Conservation (phyloP, 371 early-diverging fungal species). For the Syncephalastrum racemosum region DNA sequence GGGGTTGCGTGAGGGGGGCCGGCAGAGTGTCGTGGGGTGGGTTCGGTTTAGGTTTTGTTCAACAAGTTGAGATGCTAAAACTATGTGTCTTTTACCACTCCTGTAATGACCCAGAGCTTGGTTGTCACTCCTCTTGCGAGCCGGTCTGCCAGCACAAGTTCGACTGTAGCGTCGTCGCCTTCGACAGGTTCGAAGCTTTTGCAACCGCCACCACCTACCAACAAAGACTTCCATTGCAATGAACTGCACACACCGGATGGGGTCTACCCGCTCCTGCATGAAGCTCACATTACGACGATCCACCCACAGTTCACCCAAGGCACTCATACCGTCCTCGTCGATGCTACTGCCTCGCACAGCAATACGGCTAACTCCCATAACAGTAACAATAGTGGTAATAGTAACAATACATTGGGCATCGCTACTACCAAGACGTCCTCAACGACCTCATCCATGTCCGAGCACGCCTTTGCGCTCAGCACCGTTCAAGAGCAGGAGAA, state of each 20-base stretch:
- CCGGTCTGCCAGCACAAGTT: slow-evolving; percentile 16
- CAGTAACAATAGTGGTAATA: slow-evolving; percentile 2
- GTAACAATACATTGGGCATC: slow-evolving; percentile 5
- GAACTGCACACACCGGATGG: slow-evolving; percentile 61
- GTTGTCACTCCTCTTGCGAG: slow-evolving; percentile 13
- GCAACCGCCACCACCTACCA: slow-evolving; percentile 40
- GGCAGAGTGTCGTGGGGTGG: too few species aligned
- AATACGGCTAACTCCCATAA: neutral
- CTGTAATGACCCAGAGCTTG: slow-evolving; percentile 2
- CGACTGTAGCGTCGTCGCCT: slow-evolving; percentile 3
- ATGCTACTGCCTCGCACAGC: slow-evolving; percentile 25
- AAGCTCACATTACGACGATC: slow-evolving; percentile 48
- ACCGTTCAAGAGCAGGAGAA: slow-evolving; percentile 6
- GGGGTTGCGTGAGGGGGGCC: too few species aligned
- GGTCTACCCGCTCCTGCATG: slow-evolving; percentile 49
- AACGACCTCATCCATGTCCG: slow-evolving; percentile 21
- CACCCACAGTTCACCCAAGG: slow-evolving; percentile 52
- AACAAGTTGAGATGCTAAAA: slow-evolving; percentile 1
- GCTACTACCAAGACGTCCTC: slow-evolving; percentile 15
- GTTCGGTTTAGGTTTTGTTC: neutral
- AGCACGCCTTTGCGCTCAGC: slow-evolving; percentile 8
- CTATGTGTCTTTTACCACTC: slow-evolving; percentile 2
- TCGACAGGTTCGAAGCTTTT: slow-evolving; percentile 12
- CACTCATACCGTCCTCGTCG: slow-evolving; percentile 42
- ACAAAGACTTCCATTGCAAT: slow-evolving; percentile 42